phyloP scores from a whole-genome alignment of 1,284 basidiomycete genomes.

The Leccinum subspadiceum region DNA sequence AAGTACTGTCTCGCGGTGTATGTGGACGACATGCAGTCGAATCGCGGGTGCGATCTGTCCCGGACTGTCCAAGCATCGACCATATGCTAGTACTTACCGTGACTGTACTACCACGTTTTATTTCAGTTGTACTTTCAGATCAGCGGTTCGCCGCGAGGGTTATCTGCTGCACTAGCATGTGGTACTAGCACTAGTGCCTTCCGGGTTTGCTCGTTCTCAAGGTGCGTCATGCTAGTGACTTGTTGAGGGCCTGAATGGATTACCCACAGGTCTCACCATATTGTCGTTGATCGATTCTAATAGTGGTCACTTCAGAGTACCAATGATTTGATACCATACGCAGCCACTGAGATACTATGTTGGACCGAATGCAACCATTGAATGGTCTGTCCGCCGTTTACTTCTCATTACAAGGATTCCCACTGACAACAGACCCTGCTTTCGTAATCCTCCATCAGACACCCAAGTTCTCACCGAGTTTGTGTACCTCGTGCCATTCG shows the following conservation, averaged over 20 bases:
- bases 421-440: slow-evolving; percentile 4
- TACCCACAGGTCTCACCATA: background rate
- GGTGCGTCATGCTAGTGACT: background rate
- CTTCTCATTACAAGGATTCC: background rate
- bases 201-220: background rate
- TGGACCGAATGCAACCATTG: background rate
- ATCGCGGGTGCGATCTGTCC: too few relatives aligned
- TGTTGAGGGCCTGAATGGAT: background rate
- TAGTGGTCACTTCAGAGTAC: background rate
- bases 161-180: background rate
- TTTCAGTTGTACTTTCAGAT: background rate
- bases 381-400: background rate
- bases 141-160: background rate
- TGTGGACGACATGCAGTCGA: too few relatives aligned
- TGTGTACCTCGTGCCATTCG: background rate
- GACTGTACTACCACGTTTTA: background rate
- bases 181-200: background rate
- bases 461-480: background rate
- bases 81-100: background rate
- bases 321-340: background rate
- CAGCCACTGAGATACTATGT: background rate
- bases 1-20: too few relatives aligned
- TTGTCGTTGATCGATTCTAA: background rate
- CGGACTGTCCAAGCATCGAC: background rate
- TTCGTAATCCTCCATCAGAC: background rate